Conservation (phyloP, 2,329 filamentous ascomycete genomes). For the Podosphaera fusca region DNA sequence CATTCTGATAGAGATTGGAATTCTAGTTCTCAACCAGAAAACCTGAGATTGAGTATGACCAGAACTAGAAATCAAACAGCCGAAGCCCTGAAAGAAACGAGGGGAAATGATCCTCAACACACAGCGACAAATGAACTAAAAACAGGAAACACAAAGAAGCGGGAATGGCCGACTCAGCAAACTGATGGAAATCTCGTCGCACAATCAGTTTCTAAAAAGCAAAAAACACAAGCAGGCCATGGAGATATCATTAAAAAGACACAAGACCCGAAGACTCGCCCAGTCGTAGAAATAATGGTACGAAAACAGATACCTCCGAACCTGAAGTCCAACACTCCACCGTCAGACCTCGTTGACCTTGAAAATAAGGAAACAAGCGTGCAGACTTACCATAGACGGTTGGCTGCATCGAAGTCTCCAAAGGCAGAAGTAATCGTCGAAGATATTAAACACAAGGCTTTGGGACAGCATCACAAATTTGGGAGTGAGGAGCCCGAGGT, state of each 20-base stretch:
- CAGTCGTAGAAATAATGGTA: conserved; percentile 11
- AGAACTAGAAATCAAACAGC: neutral
- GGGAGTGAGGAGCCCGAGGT: conserved; percentile 1
- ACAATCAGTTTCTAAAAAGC: conserved; percentile 9
- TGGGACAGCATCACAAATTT: conserved; percentile 7
- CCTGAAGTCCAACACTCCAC: too few species aligned
- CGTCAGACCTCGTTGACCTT: conserved; percentile 1
- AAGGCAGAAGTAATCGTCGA: neutral
- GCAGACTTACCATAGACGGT: too few species aligned
- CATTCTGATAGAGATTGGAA: too few species aligned
- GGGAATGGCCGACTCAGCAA: conserved; percentile 3
- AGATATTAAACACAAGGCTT: neutral
- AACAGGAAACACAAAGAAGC: neutral
- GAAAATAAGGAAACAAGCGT: conserved; percentile 2
- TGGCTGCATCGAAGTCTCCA: too few species aligned
- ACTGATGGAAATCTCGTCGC: conserved; percentile 3
- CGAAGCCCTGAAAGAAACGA: neutral
- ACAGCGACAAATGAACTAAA: neutral
- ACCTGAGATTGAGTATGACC: neutral
- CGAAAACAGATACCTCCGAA: neutral
- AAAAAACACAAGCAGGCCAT: conserved; percentile 8
- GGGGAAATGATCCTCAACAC: neutral
- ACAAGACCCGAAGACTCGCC: conserved; percentile 4
- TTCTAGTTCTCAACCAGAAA: conserved; percentile 3
- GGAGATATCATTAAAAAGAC: conserved; percentile 6